These are phyloP conservation scores for Helotiales sp. DNA, from an alignment of 2,329 filamentous ascomycete genomes.

Conservation along the genomic window DNA sequence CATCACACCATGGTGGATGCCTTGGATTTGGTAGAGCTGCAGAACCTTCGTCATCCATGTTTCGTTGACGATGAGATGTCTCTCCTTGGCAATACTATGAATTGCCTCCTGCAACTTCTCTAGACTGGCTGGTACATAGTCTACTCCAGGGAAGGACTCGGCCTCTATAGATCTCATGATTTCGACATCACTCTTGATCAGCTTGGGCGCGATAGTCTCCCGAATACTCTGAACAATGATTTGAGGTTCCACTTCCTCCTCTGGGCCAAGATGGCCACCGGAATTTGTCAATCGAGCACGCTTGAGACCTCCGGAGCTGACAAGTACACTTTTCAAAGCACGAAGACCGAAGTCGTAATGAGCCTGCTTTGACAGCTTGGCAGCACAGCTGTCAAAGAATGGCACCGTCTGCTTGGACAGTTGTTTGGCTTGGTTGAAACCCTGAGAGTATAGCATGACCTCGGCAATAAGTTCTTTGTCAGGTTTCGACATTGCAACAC, in stretches of 20 bases:
- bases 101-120: conserved; percentile 79
- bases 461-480: conserved; percentile 99
- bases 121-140: conserved; percentile 89
- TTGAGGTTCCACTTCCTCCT: conserved; percentile 84
- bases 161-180: conserved; percentile 82
- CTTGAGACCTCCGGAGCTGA: conserved; percentile 96
- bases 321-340: conserved; percentile 96
- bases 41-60: conserved; percentile 97
- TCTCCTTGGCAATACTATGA: conserved; percentile 76
- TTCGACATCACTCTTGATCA: conserved; percentile 89
- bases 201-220: conserved; percentile 96
- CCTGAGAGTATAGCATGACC: conserved; percentile 99
- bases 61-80: conserved; percentile 86
- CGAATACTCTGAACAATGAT: conserved; percentile 98
- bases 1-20: conserved; percentile 99
- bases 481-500: conserved; percentile 98
- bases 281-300: conserved; percentile 69
- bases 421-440: conserved; percentile 93
- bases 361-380: conserved; percentile 85
- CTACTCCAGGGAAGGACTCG: conserved; percentile 86
- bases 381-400: conserved; percentile 92
- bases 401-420: conserved; percentile 95
- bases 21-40: conserved; percentile 97
- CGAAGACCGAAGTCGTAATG: conserved; percentile 99
- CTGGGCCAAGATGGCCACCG: conserved; percentile 58